phyloP scores from a whole-genome alignment of 2,329 filamentous ascomycete genomes.

The Sporothrix schenckii region DNA sequence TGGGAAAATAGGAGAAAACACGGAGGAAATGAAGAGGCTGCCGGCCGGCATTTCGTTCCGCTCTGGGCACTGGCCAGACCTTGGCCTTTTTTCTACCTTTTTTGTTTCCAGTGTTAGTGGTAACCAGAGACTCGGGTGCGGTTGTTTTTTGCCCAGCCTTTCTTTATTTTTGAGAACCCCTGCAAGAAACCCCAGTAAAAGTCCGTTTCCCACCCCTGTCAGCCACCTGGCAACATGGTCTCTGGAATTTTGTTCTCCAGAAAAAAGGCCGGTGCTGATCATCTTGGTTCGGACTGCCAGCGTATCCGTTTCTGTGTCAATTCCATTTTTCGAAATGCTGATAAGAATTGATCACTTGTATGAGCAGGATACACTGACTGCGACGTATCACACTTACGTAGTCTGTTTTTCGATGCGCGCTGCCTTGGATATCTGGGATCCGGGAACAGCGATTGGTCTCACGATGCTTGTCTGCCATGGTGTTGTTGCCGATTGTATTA shows the following conservation, averaged over 20 bases:
- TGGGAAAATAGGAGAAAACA: neutral
- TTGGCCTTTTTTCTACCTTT: neutral
- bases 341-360: too few relatives aligned
- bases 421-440: too few relatives aligned
- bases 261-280: neutral
- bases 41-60: neutral
- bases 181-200: neutral
- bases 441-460: too few relatives aligned
- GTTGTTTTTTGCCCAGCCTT: neutral
- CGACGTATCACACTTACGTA: too few relatives aligned
- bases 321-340: neutral
- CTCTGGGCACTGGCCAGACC: neutral
- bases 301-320: neutral
- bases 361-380: too few relatives aligned
- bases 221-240: slow-evolving; percentile 16
- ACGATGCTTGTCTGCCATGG: too few relatives aligned
- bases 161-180: neutral
- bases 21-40: neutral
- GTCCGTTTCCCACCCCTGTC: neutral
- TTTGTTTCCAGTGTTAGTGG: neutral
- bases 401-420: too few relatives aligned
- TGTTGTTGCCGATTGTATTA: too few relatives aligned
- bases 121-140: slow-evolving; percentile 16
- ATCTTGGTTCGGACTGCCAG: neutral
- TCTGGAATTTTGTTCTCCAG: neutral